Conservation (phyloP, 2,329 filamentous ascomycete species). For the Chalaropsis ovoidea region DNA sequence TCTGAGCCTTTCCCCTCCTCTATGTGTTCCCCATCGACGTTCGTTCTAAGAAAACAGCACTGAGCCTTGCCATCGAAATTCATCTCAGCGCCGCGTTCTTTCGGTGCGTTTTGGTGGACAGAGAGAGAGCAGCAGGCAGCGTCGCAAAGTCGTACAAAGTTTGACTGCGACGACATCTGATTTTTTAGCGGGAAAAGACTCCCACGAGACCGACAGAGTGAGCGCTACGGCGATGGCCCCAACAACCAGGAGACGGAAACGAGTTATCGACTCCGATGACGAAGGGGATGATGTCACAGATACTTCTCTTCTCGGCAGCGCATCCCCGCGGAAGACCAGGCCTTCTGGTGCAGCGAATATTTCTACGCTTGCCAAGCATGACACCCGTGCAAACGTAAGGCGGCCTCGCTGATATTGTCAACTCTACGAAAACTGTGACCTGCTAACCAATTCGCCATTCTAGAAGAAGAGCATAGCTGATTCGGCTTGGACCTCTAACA, state of each 20-base stretch:
- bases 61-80: constrained; percentile 26
- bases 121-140: not conserved
- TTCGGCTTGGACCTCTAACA: constrained; percentile 40
- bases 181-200: not conserved
- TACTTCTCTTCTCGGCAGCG: constrained; percentile 44
- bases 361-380: constrained; percentile 36
- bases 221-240: constrained; percentile 41
- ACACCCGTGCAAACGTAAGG: constrained; percentile 27
- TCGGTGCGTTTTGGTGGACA: not conserved
- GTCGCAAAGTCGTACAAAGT: not conserved
- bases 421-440: not conserved
- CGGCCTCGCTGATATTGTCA: not conserved
- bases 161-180: not conserved
- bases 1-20: not conserved
- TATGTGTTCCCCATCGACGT: not conserved
- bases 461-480: constrained; percentile 31
- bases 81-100: not conserved
- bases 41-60: not conserved
- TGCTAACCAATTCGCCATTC: constrained; percentile 19
- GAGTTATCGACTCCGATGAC: constrained; percentile 41
- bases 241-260: constrained; percentile 49
- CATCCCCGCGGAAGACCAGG: constrained; percentile 38
- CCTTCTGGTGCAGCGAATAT: constrained; percentile 33
- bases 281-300: constrained; percentile 40
- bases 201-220: not conserved